Evolutionary conservation across 345 rosid genomes (phyloP).

Genomic region (Salix viminalis): DNA sequence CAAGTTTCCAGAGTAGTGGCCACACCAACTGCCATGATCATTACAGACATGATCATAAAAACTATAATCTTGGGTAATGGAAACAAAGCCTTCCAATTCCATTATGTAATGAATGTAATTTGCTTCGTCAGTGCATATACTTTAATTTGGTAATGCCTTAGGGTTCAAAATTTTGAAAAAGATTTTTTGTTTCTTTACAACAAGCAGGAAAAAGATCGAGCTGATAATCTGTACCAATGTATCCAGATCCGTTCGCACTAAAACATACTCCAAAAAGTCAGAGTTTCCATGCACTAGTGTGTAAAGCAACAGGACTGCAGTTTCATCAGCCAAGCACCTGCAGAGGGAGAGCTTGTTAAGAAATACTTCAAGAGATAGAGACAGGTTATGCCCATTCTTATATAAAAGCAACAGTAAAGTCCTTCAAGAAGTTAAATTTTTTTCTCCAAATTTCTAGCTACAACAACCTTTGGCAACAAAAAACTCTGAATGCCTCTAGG

Average conservation of each 20-base stretch:
- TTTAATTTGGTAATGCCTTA: not conserved
- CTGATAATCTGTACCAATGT: constrained; percentile 62
- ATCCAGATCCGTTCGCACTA: constrained; percentile 96
- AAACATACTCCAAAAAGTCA: constrained; percentile 84
- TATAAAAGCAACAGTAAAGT: not conserved
- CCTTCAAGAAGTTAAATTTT: not conserved
- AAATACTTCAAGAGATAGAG: constrained; percentile 2
- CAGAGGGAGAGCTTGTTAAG: constrained; percentile 17
- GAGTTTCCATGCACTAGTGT: constrained; percentile 88
- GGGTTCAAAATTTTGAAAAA: not conserved
- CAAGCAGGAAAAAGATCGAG: constrained; percentile 1
- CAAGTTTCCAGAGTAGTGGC: not conserved
- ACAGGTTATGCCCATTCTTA: not conserved
- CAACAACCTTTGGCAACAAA: not conserved
- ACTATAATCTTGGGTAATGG: not conserved
- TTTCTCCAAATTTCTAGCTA: not conserved
- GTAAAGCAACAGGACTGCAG: constrained; percentile 84
- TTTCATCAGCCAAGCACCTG: constrained; percentile 93
- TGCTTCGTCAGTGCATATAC: not conserved
- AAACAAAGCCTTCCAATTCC: not conserved
- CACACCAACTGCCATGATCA: not conserved
- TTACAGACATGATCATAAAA: not conserved
- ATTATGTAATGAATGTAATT: not conserved
- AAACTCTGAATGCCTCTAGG: not conserved
- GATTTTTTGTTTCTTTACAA: no score